phyloP scores from a whole-genome alignment of 768 basidiomycete species.

The Tricholoma sp. region DNA sequence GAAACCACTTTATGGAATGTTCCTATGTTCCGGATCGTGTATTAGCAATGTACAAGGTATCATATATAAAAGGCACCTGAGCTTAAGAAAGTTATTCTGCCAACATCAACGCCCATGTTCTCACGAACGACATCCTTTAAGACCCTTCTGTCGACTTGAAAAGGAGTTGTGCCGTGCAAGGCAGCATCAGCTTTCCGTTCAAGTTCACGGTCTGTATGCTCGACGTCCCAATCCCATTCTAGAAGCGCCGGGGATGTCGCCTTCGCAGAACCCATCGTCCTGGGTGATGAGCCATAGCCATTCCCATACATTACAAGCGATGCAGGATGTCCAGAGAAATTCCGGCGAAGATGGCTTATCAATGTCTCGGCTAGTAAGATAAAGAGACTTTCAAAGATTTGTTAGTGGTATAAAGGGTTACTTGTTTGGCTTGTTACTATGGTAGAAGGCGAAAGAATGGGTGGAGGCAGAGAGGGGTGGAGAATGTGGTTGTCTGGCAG shows the following conservation, averaged over 20 bases:
- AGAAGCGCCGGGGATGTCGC: constrained; percentile 25
- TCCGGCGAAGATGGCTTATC: not conserved
- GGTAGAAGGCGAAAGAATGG: not conserved
- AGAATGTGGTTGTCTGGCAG: not conserved
- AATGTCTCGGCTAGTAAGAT: not conserved
- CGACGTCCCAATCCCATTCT: constrained; percentile 67
- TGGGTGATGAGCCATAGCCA: constrained; percentile 15
- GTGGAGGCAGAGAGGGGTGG: not conserved
- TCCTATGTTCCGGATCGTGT: constrained; percentile 38
- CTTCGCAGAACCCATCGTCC: constrained; percentile 7
- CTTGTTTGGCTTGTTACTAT: not conserved
- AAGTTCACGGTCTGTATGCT: constrained; percentile 62
- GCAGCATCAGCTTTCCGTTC: constrained; percentile 63
- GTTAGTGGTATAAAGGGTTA: not conserved
- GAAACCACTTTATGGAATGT: constrained; percentile 74
- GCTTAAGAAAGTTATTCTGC: constrained; percentile 66
- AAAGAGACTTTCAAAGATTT: not conserved
- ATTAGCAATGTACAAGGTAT: constrained; percentile 9
- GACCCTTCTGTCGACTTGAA: constrained; percentile 69
- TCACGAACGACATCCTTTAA: constrained; percentile 76
- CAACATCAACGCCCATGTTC: constrained; percentile 61
- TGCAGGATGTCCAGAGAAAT: not conserved
- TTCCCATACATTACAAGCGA: constrained; percentile 29
- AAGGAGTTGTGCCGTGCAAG: constrained; percentile 57
- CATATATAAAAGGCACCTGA: constrained; percentile 55